Evolutionary conservation across 129 eudicot species (phyloP), one percentile per base, ranked within the genome.

Genomic region (carrot (Daucus carota)): DNA sequence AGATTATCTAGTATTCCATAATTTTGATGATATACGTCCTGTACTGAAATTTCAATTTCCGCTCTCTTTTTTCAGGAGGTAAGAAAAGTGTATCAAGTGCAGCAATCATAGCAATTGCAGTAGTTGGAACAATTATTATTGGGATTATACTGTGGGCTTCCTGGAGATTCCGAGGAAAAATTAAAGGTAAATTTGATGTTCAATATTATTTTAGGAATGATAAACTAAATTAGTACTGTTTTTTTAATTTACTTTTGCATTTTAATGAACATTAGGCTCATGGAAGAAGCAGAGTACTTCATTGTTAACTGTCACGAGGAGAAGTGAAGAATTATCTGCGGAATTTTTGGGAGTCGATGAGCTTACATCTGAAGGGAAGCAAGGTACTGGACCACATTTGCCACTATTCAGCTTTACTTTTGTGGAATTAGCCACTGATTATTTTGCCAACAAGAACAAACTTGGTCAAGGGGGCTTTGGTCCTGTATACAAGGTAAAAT

Each of bases 381-480:
- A 81, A 24, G 80, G 72, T n/a, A 67, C 76, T n/a, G 90, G 83
- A 22, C 81, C 92, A 33, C 85, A 89, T 26, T 72, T 86, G 70
- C 81, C 89, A 20, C 65, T 86, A 34, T 86, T 76, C 77, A 85
- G 73, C 57, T 86, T 85, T 66, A 70, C 60, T 47, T 69, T 28
- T 65, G 63, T 89, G 73, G 90, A 79, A 59, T 54, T 54, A 31
- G 94, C 96, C 59, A 90, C 98, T 0, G 81, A 84, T 6, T 84
- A 88, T 75, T 92, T 79, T 62, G 85, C 89, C 18, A 50, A 81
- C 57, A 79, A 83, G 54, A 81, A 70, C 71, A 92, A 92, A 72
- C 88, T 92, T 11, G 96, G 98, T n/a, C 86, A 92, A 81, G 98
- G 98, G 5, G 98, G 98, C 74, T 90, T 92, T 70, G 98, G 98